Conservation (phyloP, 139 green algal genomes). For the Coelastrella sp. region DNA sequence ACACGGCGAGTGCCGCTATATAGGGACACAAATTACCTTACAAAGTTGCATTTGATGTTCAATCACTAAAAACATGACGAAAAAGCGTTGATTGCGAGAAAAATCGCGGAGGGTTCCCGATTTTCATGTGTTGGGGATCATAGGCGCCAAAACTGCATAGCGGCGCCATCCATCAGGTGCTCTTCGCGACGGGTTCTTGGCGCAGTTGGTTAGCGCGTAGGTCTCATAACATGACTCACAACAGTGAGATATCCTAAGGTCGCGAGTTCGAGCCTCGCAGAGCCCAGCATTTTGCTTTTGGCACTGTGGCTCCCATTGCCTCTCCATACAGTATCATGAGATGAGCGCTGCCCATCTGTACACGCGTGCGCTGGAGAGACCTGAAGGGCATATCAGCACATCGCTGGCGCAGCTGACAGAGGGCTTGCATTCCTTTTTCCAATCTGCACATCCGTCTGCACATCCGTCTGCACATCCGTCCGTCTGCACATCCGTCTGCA, state of each 20-base stretch:
- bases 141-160: not conserved
- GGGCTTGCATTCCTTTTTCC: too few relatives aligned
- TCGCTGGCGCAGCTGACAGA: too few relatives aligned
- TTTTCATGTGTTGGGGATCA: not conserved
- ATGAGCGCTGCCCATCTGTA: too few relatives aligned
- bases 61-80: not conserved
- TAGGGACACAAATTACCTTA: not conserved
- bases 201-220: slow-evolving; percentile 14
- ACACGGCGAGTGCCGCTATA: too few relatives aligned
- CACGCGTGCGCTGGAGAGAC: too few relatives aligned
- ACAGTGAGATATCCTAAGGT: slow-evolving; percentile 9
- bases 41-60: not conserved
- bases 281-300: not conserved
- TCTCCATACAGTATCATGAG: too few relatives aligned
- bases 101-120: not conserved
- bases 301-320: too few relatives aligned
- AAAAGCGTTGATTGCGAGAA: not conserved
- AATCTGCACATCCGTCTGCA: too few relatives aligned
- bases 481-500: too few relatives aligned
- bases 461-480: too few relatives aligned
- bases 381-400: too few relatives aligned
- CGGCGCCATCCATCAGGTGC: not conserved
- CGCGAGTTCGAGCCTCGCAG: slow-evolving; percentile 11
- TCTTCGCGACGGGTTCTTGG: slow-evolving; percentile 14
- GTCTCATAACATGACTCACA: slow-evolving; percentile 16